Conservation (phyloP, 805 yeast genomes). For the Ogataea salicorniae region DNA sequence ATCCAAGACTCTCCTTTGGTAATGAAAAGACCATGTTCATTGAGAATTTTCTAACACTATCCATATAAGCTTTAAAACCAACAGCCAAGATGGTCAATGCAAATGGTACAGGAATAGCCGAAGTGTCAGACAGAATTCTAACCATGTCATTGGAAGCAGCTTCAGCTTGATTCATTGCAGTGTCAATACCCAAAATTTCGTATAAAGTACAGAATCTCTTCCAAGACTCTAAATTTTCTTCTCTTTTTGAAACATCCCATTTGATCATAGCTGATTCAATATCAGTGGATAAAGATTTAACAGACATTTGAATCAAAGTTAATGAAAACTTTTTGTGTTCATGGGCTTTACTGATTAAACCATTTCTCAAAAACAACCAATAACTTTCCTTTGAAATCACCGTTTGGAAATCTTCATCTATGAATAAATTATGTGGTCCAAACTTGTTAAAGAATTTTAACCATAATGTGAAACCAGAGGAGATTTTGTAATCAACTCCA, state of each 20-base stretch:
- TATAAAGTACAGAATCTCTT: constrained; percentile 64
- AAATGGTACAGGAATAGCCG: constrained; percentile 64
- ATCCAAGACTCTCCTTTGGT: constrained; percentile 37
- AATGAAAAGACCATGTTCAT: constrained; percentile 51
- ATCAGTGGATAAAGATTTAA: constrained; percentile 37
- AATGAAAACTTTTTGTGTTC: constrained; percentile 67
- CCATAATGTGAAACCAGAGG: constrained; percentile 50
- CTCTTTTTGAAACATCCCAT: constrained; percentile 36
- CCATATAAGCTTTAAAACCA: constrained; percentile 73
- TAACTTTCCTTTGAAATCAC: constrained; percentile 32
- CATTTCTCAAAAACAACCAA: constrained; percentile 55
- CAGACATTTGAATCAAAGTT: constrained; percentile 57
- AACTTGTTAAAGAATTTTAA: constrained; percentile 41
- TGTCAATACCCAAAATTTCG: constrained; percentile 78
- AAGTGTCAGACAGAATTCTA: constrained; percentile 41
- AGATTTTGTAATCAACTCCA: constrained; percentile 20
- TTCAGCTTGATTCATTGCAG: constrained; percentile 80
- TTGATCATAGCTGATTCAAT: constrained; percentile 35
- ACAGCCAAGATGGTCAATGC: constrained; percentile 67
- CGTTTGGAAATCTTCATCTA: constrained; percentile 25
- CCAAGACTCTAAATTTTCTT: constrained; percentile 51
- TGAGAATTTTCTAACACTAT: constrained; percentile 64
- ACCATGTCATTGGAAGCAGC: constrained; percentile 67
- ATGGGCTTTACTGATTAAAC: constrained; percentile 50
- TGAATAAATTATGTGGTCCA: constrained; percentile 8